phyloP scores from a whole-genome alignment of 1,284 basidiomycete genomes.

The Ustilago loliicola region DNA sequence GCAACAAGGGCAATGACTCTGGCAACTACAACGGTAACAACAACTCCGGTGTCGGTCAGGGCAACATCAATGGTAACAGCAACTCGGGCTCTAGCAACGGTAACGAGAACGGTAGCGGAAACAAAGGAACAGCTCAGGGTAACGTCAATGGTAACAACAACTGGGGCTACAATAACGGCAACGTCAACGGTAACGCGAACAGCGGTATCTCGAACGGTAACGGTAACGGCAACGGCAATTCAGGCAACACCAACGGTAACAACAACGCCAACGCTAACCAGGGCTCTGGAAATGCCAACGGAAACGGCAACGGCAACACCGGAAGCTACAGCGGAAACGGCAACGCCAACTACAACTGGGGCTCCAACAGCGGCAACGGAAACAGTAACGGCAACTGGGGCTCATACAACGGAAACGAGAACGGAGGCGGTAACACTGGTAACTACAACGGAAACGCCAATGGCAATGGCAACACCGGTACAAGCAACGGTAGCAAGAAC shows the following conservation, averaged over 20 bases:
- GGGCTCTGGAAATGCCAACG: slow-evolving; percentile 10
- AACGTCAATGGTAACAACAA: slow-evolving; percentile 17
- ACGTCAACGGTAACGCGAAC: slow-evolving; percentile 16
- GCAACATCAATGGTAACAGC: slow-evolving; percentile 17
- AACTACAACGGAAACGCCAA: slow-evolving; percentile 13
- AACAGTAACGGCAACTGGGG: slow-evolving; percentile 9
- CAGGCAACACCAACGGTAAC: slow-evolving; percentile 8
- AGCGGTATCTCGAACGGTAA: slow-evolving; percentile 2
- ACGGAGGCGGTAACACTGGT: neutral
- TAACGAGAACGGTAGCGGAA: slow-evolving; percentile 13
- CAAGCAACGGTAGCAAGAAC: slow-evolving; percentile 13
- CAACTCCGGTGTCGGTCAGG: slow-evolving; percentile 19
- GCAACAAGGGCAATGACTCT: slow-evolving; percentile 12
- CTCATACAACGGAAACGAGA: slow-evolving; percentile 4
- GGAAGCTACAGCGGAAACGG: slow-evolving; percentile 6
- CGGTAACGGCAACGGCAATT: slow-evolving; percentile 7
- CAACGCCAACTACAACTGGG: slow-evolving; percentile 7
- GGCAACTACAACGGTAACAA: slow-evolving; percentile 20
- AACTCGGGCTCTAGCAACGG: slow-evolving; percentile 13
- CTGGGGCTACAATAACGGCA: slow-evolving; percentile 10
- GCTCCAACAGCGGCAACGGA: neutral
- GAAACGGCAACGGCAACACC: slow-evolving; percentile 3
- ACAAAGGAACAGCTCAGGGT: slow-evolving; percentile 4
- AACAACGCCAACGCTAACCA: slow-evolving; percentile 11
- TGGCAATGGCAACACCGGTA: slow-evolving; percentile 3